phyloP scores from a whole-genome alignment of 2,329 filamentous ascomycete genomes.

The Arthroderma sp. region DNA sequence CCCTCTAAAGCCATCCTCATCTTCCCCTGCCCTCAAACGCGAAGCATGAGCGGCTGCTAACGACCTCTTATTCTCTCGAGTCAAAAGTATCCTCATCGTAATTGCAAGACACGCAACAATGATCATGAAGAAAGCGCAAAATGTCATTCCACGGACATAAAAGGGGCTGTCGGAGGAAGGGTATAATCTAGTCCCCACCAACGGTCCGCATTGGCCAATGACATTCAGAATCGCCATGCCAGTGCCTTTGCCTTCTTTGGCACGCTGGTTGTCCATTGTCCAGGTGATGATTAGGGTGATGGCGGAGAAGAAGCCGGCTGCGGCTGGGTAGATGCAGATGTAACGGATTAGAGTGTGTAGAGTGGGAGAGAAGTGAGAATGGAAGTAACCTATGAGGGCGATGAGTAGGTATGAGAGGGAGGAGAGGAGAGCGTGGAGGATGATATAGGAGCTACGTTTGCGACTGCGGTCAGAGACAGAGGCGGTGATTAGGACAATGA shows the following conservation, averaged over 20 bases:
- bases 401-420: conserved; percentile 52
- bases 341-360: conserved; percentile 44
- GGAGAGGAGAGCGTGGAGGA: conserved; percentile 56
- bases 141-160: conserved; percentile 49
- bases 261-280: conserved; percentile 74
- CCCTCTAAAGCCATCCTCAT: conserved; percentile 7
- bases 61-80: conserved; percentile 37
- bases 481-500: conserved; percentile 57
- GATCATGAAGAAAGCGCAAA: conserved; percentile 51
- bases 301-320: conserved; percentile 68
- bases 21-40: conserved; percentile 18
- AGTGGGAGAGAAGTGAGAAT: conserved; percentile 18
- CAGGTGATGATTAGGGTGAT: conserved; percentile 77
- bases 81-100: conserved; percentile 41
- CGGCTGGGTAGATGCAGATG: conserved; percentile 62
- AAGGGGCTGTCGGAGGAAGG: conserved; percentile 46
- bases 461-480: conserved; percentile 55
- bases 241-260: conserved; percentile 54
- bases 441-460: conserved; percentile 52
- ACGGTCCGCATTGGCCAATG: conserved; percentile 66
- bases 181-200: conserved; percentile 55
- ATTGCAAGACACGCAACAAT: conserved; percentile 45
- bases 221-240: conserved; percentile 71
- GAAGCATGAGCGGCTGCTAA: conserved; percentile 9
- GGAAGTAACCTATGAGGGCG: conserved; percentile 37